Percentiles rank a stretch among this genome's conserved stretches.
Conservation (phyloP, 163 green algal genomes). For the Scenedesmus sp. region DNA sequence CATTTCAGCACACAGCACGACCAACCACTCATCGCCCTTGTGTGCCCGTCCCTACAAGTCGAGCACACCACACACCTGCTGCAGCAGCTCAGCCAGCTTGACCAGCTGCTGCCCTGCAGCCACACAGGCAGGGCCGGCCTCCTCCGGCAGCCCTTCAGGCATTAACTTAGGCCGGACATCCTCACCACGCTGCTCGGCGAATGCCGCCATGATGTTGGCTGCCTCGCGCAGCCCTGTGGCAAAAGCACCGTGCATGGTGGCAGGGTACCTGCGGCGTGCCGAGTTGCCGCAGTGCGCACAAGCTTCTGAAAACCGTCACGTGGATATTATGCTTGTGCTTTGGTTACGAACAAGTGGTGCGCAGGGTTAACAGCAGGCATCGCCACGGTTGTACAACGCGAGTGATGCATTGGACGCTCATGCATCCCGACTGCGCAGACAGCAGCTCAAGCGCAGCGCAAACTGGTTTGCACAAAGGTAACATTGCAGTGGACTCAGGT, state of each 20-base stretch:
- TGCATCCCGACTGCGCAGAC: too few relatives aligned
- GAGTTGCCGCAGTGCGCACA: background rate
- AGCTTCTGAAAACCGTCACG: too few relatives aligned
- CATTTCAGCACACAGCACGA: background rate
- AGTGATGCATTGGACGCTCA: too few relatives aligned
- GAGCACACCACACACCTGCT: background rate
- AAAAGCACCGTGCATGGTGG: slow-evolving; percentile 98
- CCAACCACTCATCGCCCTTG: too few relatives aligned
- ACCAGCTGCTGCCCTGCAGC: slow-evolving; percentile 32
- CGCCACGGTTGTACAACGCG: too few relatives aligned
- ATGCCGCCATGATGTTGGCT: slow-evolving; percentile 59
- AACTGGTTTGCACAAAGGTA: too few relatives aligned
- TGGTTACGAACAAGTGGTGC: too few relatives aligned
- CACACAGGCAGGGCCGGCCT: background rate
- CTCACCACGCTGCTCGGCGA: slow-evolving; percentile 5
- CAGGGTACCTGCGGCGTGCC: slow-evolving; percentile 81
- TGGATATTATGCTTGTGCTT: too few relatives aligned
- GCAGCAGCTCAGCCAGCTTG: slow-evolving; percentile 1
- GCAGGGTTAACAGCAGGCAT: too few relatives aligned
- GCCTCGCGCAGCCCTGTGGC: slow-evolving; percentile 85
- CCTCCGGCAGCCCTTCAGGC: background rate
- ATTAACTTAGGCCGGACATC: slow-evolving; percentile 18
- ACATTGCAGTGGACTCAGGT: too few relatives aligned
- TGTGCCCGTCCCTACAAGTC: background rate
- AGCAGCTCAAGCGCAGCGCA: too few relatives aligned